phyloP scores from a whole-genome alignment of 148 eudicot genomes.

The Silene latifolia region DNA sequence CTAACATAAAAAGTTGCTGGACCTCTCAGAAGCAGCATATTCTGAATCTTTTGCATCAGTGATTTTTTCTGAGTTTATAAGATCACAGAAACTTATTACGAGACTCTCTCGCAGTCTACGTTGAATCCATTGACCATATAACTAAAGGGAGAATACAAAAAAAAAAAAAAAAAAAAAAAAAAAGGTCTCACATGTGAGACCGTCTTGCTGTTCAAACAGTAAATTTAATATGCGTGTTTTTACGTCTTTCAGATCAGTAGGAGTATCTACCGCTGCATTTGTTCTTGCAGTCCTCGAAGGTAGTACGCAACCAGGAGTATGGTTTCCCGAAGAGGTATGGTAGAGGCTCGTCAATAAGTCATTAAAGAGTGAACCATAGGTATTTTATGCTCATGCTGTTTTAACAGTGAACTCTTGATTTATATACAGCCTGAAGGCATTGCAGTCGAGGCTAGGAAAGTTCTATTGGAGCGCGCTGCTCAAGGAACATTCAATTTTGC shows the following conservation, averaged over 20 bases:
- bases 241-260: slow-evolving; percentile 67
- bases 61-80: background rate
- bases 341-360: slow-evolving; percentile 1
- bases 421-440: slow-evolving; percentile 77
- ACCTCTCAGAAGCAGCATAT: background rate
- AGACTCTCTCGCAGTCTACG: no score
- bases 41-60: background rate
- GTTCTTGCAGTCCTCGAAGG: slow-evolving; percentile 88
- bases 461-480: slow-evolving; percentile 68
- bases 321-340: slow-evolving; percentile 98
- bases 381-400: background rate
- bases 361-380: background rate
- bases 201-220: background rate
- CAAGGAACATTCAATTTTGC: slow-evolving; percentile 74
- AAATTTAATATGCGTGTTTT: background rate
- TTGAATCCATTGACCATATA: no score
- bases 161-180: no score
- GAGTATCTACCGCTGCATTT: slow-evolving; percentile 75
- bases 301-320: slow-evolving; percentile 88
- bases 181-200: background rate
- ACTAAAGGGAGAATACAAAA: no score
- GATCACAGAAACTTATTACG: background rate
- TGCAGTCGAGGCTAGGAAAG: slow-evolving; percentile 75
- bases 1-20: background rate
- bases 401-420: slow-evolving; percentile 1